phyloP scores from a whole-genome alignment of 257 asterid species.

The Ligustrum vulgare region DNA sequence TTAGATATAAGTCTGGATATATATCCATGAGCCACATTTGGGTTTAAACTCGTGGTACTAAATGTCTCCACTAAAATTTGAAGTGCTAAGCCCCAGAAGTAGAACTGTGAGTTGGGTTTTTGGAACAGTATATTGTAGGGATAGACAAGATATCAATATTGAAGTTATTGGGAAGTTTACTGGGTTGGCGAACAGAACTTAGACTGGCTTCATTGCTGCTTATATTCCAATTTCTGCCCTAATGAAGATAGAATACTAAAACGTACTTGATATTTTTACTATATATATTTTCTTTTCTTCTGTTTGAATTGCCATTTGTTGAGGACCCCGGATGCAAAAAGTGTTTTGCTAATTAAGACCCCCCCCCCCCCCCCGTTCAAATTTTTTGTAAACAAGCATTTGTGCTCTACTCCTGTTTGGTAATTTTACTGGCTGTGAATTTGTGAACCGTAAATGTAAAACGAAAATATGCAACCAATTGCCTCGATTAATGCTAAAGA shows the following conservation, averaged over 20 bases:
- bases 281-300: conserved; percentile 1
- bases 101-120: background rate
- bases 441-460: background rate
- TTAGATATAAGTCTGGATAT: background rate
- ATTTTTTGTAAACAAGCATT: background rate
- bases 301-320: background rate
- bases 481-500: background rate
- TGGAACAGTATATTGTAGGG: background rate
- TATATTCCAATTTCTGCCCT: background rate
- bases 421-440: background rate
- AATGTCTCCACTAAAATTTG: background rate
- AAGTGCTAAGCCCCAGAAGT: background rate
- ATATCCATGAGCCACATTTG: conserved; percentile 2
- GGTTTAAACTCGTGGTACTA: conserved; percentile 16
- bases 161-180: background rate
- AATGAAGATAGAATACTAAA: background rate
- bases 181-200: background rate
- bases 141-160: too few species aligned
- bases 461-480: background rate
- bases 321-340: conserved; percentile 10
- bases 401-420: background rate
- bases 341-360: conserved; percentile 9
- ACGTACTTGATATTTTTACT: background rate
- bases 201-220: background rate
- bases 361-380: too few species aligned